Evolutionary conservation across 2,329 filamentous ascomycete genomes (phyloP).

Genomic region (Aspergillus sp.): DNA sequence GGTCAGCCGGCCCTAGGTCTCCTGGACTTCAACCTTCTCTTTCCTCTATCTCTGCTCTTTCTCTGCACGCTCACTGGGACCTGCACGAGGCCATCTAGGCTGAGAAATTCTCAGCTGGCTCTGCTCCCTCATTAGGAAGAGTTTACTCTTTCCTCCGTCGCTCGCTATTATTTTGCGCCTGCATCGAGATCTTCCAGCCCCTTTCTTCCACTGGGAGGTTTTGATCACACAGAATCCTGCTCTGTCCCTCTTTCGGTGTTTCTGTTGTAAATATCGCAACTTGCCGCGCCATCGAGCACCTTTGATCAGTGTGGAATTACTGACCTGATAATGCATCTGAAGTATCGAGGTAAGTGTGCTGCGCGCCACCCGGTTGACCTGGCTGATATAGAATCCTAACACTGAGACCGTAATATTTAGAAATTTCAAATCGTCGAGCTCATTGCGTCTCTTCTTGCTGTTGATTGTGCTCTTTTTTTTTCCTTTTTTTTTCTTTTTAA

Average conservation of each 20-base stretch:
- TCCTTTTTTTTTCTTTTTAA: not conserved
- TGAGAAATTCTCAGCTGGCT: too few relatives aligned
- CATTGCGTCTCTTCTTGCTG: not conserved
- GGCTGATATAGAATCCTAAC: constrained; percentile 1
- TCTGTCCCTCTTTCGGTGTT: not conserved
- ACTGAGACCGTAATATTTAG: constrained; percentile 1
- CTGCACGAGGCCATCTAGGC: too few relatives aligned
- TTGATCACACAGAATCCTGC: not conserved
- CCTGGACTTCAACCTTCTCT: too few relatives aligned
- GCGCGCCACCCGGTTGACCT: not conserved
- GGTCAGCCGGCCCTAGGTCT: too few relatives aligned
- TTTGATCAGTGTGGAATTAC: constrained; percentile 9
- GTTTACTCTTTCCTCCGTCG: too few relatives aligned
- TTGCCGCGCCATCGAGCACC: constrained; percentile 10
- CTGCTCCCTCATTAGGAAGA: too few relatives aligned
- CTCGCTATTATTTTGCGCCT: too few relatives aligned
- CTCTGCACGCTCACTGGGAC: too few relatives aligned
- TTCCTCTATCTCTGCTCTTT: too few relatives aligned
- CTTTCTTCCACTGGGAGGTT: not conserved
- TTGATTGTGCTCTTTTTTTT: constrained; percentile 2
- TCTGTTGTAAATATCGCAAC: too few relatives aligned
- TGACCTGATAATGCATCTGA: constrained; percentile 10
- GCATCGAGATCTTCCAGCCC: too few relatives aligned
- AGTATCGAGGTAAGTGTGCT: constrained; percentile 11
- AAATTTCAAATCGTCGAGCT: constrained; percentile 4